These are phyloP conservation scores for Sugiyamaella novakii DNA, from an alignment of 1,139 yeast species.

Conservation along the genomic window DNA sequence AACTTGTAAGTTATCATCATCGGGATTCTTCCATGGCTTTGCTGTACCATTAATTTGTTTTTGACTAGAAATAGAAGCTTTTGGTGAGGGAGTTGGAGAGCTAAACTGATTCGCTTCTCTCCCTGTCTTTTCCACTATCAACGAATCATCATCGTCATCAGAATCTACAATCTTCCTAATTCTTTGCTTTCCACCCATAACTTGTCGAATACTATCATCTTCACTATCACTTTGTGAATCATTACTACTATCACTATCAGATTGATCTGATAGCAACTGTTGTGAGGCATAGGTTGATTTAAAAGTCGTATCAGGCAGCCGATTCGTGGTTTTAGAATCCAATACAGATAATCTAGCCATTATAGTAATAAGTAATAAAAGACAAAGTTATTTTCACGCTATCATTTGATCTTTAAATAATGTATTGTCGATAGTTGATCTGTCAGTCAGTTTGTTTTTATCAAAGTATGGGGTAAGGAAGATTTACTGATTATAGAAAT, in stretches of 20 bases:
- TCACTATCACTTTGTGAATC: constrained; percentile 1
- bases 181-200: constrained; percentile 3
- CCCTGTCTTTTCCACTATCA: too few relatives aligned
- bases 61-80: not conserved
- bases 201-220: constrained; percentile 10
- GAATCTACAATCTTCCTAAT: constrained; percentile 3
- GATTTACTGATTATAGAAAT: not conserved
- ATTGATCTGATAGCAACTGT: too few relatives aligned
- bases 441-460: not conserved
- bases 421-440: too few relatives aligned
- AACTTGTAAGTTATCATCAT: not conserved
- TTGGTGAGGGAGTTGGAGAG: constrained; percentile 2
- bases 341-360: constrained; percentile 4
- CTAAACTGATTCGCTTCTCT: too few relatives aligned
- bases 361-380: not conserved
- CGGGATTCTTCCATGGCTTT: not conserved
- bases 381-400: not conserved
- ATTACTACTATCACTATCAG: not conserved
- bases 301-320: not conserved
- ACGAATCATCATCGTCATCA: constrained; percentile 14
- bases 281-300: too few relatives aligned
- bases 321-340: not conserved
- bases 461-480: constrained; percentile 2
- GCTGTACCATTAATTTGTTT: not conserved
- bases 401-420: not conserved